Evolutionary conservation across 306 rosid species (phyloP), one percentile per base, ranked within the genome.

Genomic region (Malus sieversii): DNA sequence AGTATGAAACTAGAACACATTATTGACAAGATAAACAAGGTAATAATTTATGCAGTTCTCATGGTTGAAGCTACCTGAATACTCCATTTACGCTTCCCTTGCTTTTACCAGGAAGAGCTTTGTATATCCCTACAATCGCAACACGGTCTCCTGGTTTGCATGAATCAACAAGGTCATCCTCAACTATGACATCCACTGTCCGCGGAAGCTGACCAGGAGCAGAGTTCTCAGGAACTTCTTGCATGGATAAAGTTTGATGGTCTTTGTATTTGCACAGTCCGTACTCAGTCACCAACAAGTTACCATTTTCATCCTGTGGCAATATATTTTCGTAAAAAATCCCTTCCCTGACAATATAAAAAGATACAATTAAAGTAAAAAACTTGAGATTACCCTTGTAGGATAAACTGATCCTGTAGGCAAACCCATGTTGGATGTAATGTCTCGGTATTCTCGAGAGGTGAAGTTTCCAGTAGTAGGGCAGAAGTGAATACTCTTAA

Each of bases 81-180:
- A 95, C 97, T 73, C 99, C 99, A 86, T 92, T 95, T 68, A 95
- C 89, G 66, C 97, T 68, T 61, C 97, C 99, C 86, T 95, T 90
- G 82, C 82, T 92, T 84, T 85, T 90, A 45, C 98, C 97, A 19
- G 99, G 89, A 82, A 95, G 90, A 75, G 98, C 99, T 85, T 95
- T 95, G 79, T 95, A 95, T 74, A 86, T 73, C 72, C 99, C 99
- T 55, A 95, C 97, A 83, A 95, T 78, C 27, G 96, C 86, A 74
- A 95, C 98, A 45, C 99, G 97, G 42, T 95, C 99, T 85, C 99
- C 99, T 4, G 99, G 99, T 87, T 95, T 95, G 88, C 99, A 95
- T 70, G 90, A 78, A 85, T 92, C 99, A 85, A 92, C 98, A 45
- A 95, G 84, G 82, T 95, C 99, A 75, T 95, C 99, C 88, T 95